Percentiles rank a stretch among this genome's conserved stretches.
phyloP scores from a whole-genome alignment of 2,329 filamentous ascomycete species.

The Stagonosporopsis tanaceti region DNA sequence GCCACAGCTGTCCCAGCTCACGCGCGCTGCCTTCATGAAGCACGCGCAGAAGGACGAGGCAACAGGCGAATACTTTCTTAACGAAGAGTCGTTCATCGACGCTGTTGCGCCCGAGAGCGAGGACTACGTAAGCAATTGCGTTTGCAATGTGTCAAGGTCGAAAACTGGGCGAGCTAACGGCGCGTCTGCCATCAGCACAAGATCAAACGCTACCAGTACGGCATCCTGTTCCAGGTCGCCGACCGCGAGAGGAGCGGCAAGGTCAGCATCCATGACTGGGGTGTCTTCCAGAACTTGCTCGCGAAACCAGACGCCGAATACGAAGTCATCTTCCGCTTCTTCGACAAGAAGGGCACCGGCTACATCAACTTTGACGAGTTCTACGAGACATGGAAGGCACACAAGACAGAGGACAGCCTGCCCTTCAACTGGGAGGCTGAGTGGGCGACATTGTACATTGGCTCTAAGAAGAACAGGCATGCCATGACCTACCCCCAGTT shows the following conservation, averaged over 20 bases:
- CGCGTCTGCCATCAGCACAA: conserved; percentile 74
- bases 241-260: conserved; percentile 78
- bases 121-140: conserved; percentile 78
- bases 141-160: conserved; percentile 26
- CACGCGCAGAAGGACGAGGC: conserved; percentile 78
- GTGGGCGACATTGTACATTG: conserved; percentile 95
- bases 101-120: conserved; percentile 86
- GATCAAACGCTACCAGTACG: conserved; percentile 95
- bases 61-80: conserved; percentile 81
- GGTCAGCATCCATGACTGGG: conserved; percentile 86
- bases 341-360: conserved; percentile 85
- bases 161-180: conserved; percentile 38
- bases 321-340: conserved; percentile 96
- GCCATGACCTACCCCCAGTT: conserved; percentile 96
- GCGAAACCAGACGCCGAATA: conserved; percentile 97
- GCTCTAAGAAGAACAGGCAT: conserved; percentile 85
- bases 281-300: conserved; percentile 91
- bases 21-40: conserved; percentile 76
- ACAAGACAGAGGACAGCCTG: conserved; percentile 84
- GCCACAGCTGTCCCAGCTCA: conserved; percentile 74
- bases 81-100: conserved; percentile 85
- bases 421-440: conserved; percentile 98
- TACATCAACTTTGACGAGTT: conserved; percentile 91
- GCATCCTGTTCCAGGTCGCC: conserved; percentile 89
- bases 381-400: conserved; percentile 81